Conservation (phyloP, 306 rosid genomes). For the Hippophae rhamnoides region DNA sequence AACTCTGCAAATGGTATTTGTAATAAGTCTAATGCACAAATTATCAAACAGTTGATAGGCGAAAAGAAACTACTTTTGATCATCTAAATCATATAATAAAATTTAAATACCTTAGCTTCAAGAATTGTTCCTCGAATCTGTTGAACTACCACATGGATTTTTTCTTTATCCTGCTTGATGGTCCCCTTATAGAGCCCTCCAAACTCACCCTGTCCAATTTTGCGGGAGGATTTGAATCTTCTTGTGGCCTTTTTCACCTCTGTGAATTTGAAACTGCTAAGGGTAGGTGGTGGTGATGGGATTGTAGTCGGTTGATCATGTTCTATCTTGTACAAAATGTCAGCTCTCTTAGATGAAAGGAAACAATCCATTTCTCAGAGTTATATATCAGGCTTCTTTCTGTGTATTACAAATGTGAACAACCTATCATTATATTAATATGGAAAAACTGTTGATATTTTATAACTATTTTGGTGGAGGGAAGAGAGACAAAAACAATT, state of each 20-base stretch:
- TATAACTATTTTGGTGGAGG: too few relatives aligned
- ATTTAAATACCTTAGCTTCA: not conserved
- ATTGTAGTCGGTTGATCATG: too few relatives aligned
- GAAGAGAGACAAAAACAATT: too few relatives aligned
- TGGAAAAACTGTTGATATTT: too few relatives aligned
- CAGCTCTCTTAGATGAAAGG: not conserved
- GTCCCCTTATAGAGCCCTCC: constrained; percentile 1
- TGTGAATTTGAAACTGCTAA: not conserved
- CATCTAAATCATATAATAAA: not conserved
- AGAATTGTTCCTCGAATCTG: not conserved
- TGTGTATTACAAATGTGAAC: not conserved
- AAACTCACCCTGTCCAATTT: constrained; percentile 1
- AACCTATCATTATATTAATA: not conserved
- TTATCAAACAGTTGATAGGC: too few relatives aligned
- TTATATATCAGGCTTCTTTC: not conserved
- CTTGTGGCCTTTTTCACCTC: not conserved
- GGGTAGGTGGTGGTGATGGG: not conserved
- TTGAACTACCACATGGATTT: not conserved
- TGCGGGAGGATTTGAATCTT: not conserved
- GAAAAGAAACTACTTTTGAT: too few relatives aligned
- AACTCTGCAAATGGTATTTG: not conserved
- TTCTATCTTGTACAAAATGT: not conserved
- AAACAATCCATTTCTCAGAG: not conserved
- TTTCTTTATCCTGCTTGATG: not conserved
- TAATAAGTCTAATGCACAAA: not conserved